phyloP scores from a whole-genome alignment of 352 stramenopile genomes.

The Phytophthora pluvialis region DNA sequence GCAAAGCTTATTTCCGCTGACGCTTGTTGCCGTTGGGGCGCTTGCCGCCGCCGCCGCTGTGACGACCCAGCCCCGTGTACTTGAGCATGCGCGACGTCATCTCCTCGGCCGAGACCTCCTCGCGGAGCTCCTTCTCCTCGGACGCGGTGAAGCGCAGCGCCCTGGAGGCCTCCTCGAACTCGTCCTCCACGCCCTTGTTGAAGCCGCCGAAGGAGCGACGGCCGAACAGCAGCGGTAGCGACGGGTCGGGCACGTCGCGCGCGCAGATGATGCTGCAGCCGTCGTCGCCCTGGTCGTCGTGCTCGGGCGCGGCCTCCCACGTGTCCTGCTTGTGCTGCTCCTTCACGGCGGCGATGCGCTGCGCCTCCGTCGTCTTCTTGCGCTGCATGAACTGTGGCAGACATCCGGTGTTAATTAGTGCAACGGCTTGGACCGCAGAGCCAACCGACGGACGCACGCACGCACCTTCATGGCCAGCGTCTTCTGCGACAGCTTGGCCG shows the following conservation, averaged over 20 bases:
- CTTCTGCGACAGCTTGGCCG: constrained; percentile 73
- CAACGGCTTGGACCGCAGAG: neutral
- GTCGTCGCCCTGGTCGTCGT: constrained; percentile 34
- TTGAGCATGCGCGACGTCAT: constrained; percentile 87
- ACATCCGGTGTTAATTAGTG: neutral
- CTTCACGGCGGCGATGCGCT: constrained; percentile 57
- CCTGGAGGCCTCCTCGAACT: constrained; percentile 65
- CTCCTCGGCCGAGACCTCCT: constrained; percentile 84
- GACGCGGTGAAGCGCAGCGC: constrained; percentile 65
- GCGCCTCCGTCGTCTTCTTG: constrained; percentile 70
- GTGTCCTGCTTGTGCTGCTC: constrained; percentile 68
- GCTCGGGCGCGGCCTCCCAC: constrained; percentile 50
- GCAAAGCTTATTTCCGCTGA: constrained; percentile 56
- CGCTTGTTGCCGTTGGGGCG: constrained; percentile 52
- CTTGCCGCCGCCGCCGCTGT: constrained; percentile 38
- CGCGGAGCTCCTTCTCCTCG: constrained; percentile 75
- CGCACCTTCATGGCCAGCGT: constrained; percentile 84
- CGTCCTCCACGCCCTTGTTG: constrained; percentile 86
- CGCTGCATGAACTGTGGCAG: constrained; percentile 83
- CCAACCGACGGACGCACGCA: neutral
- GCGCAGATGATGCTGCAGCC: constrained; percentile 53
- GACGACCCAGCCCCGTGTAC: constrained; percentile 76
- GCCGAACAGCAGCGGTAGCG: constrained; percentile 74
- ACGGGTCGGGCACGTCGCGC: constrained; percentile 74
- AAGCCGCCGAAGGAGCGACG: constrained; percentile 83